Percentiles rank a stretch among this genome's conserved stretches.
These are phyloP conservation scores for Tetrastigma voinierianum DNA, from an alignment of 164 flowering plant species.

Conservation along the genomic window DNA sequence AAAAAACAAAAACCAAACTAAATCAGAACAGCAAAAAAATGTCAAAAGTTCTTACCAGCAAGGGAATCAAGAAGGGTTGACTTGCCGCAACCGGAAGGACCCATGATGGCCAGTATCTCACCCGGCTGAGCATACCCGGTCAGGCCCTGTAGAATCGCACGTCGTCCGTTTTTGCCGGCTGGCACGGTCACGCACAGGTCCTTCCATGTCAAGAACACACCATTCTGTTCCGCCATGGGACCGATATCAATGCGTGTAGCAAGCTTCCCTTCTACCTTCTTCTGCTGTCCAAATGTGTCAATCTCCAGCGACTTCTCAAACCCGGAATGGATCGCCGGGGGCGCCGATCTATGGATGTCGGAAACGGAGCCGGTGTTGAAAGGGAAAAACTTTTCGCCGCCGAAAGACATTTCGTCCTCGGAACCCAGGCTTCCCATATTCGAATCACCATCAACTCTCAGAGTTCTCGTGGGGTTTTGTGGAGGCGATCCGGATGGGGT, in stretches of 20 bases:
- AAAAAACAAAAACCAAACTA: no score
- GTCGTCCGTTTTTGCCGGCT: background rate
- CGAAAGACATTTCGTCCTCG: background rate
- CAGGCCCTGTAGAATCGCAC: background rate
- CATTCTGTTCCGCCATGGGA: background rate
- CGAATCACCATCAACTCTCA: background rate
- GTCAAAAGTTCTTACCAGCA: background rate
- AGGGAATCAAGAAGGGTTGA: constrained; percentile 6
- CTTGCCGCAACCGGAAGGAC: constrained; percentile 9
- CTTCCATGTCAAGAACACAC: constrained; percentile 2
- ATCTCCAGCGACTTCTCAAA: background rate
- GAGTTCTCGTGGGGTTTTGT: background rate
- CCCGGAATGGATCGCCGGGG: background rate
- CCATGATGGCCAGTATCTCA: constrained; percentile 7
- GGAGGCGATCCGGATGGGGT: background rate
- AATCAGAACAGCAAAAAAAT: no score
- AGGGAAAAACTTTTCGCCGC: background rate
- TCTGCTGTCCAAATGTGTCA: no score
- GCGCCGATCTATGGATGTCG: background rate
- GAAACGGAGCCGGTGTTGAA: background rate
- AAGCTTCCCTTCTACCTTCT: no score
- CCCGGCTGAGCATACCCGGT: constrained; percentile 6
- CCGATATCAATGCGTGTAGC: no score
- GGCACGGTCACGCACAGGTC: constrained; percentile 5
- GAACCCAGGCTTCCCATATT: background rate